These are phyloP conservation scores for Aurinia saxatilis DNA, from an alignment of 345 rosid species.

Conservation along the genomic window DNA sequence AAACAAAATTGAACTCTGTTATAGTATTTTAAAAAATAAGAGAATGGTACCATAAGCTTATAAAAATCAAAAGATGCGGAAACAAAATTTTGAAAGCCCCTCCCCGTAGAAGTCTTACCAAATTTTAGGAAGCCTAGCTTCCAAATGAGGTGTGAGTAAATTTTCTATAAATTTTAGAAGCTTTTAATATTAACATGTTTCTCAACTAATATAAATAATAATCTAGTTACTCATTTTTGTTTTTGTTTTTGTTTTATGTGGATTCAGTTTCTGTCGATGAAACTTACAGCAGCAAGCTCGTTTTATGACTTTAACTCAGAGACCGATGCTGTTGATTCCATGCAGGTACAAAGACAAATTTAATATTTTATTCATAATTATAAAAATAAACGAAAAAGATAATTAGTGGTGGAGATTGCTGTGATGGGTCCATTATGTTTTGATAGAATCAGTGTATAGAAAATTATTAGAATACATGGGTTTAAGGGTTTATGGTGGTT, in stretches of 20 bases:
- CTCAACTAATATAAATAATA: not conserved
- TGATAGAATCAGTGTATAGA: not conserved
- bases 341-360: conserved; percentile 28
- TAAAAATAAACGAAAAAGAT: not conserved
- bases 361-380: not conserved
- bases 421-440: not conserved
- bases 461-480: not conserved
- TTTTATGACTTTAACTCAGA: conserved; percentile 60
- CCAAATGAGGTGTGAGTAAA: too few species aligned
- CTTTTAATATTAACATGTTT: too few species aligned
- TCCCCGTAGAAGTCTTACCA: too few species aligned
- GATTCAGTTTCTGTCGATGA: conserved; percentile 76
- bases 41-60: too few species aligned
- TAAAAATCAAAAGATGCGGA: too few species aligned
- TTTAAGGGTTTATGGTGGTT: not conserved
- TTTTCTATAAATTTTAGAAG: too few species aligned
- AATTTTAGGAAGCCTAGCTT: too few species aligned
- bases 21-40: too few species aligned
- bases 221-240: not conserved
- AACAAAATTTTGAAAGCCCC: too few species aligned
- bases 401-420: not conserved
- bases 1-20: too few species aligned
- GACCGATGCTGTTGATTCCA: conserved; percentile 47
- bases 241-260: not conserved
- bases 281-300: conserved; percentile 63